Conservation (phyloP, 2,329 filamentous ascomycete species). For the Neonectria sp. region DNA sequence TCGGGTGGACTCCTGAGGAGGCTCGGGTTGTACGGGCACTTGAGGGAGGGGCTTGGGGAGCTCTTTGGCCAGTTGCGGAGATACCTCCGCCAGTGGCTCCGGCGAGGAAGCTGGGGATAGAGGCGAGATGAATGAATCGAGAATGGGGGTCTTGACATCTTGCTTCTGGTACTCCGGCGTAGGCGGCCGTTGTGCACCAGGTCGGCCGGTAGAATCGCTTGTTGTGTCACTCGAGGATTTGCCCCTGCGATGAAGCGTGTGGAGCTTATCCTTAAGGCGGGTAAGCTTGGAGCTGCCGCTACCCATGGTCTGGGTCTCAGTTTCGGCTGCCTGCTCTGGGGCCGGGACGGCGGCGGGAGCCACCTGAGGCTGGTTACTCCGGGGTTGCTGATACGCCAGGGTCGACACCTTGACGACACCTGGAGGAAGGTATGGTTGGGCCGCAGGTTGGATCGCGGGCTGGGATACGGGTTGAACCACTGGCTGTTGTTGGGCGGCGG, state of each 20-base stretch:
- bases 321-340: conserved; percentile 37
- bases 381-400: conserved; percentile 35
- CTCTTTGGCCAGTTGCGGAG: conserved; percentile 54
- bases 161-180: conserved; percentile 65
- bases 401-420: conserved; percentile 38
- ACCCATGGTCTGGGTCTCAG: conserved; percentile 52
- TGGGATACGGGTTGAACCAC: conserved; percentile 9
- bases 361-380: conserved; percentile 26
- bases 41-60: conserved; percentile 32
- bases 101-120: conserved; percentile 63
- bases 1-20: conserved; percentile 29
- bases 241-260: conserved; percentile 42
- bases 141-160: conserved; percentile 56
- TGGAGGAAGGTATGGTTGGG: conserved; percentile 36
- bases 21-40: conserved; percentile 9
- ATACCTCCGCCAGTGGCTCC: conserved; percentile 53
- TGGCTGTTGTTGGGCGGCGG: conserved; percentile 9
- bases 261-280: conserved; percentile 50
- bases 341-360: conserved; percentile 29
- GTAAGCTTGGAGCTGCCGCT: conserved; percentile 51
- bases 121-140: conserved; percentile 58
- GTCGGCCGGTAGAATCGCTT: conserved; percentile 39
- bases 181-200: conserved; percentile 57
- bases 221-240: conserved; percentile 43
- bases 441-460: conserved; percentile 25